These are phyloP conservation scores for Tulasnella sp. DNA, from an alignment of 768 basidiomycete species.

Conservation along the genomic window DNA sequence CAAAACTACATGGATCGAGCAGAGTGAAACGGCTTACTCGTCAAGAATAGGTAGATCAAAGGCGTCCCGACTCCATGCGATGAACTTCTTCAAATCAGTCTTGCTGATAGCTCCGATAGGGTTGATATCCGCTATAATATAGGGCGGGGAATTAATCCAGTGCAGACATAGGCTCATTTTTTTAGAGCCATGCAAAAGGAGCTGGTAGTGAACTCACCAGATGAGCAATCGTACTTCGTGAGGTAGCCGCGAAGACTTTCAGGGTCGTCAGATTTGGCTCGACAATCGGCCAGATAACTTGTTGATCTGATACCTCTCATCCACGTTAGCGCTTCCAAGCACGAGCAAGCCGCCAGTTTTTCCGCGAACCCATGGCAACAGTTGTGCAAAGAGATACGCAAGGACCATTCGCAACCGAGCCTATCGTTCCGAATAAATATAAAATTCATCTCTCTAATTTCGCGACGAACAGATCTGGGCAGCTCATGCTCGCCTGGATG, in stretches of 20 bases:
- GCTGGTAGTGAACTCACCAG: constrained; percentile 39
- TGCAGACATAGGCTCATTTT: no score
- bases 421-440: constrained; percentile 28
- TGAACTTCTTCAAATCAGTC: constrained; percentile 92
- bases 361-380: constrained; percentile 85
- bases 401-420: constrained; percentile 91
- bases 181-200: not conserved
- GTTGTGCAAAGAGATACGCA: constrained; percentile 88
- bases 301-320: constrained; percentile 61
- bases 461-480: no score
- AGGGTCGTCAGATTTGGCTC: not conserved
- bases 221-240: constrained; percentile 96
- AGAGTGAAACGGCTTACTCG: constrained; percentile 37
- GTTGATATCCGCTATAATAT: constrained; percentile 82
- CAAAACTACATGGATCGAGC: not conserved
- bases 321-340: constrained; percentile 96
- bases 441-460: not conserved
- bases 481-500: no score
- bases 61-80: constrained; percentile 62
- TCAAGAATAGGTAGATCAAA: constrained; percentile 79
- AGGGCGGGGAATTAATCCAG: no score
- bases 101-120: constrained; percentile 98
- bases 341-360: constrained; percentile 78
- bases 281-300: not conserved
- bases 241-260: constrained; percentile 83